Percentiles rank a stretch among this genome's conserved stretches.
Evolutionary conservation across 2,329 filamentous ascomycete genomes (phyloP).

Genomic region (Tympanopsis confertula): DNA sequence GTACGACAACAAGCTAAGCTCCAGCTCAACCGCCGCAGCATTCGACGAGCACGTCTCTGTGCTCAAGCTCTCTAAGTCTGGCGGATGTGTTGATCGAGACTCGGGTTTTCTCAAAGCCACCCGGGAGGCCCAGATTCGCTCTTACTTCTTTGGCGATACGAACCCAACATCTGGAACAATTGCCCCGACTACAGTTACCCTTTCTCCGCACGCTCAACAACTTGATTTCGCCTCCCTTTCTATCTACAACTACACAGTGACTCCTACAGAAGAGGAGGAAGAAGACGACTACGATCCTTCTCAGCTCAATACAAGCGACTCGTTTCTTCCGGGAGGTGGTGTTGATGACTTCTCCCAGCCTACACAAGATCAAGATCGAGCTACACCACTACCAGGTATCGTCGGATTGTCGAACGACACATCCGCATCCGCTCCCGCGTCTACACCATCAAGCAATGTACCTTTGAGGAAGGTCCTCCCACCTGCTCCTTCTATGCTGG

Average conservation of each 20-base stretch:
- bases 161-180: constrained; percentile 20
- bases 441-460: not conserved
- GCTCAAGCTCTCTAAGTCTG: constrained; percentile 58
- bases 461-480: constrained; percentile 21
- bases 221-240: constrained; percentile 46
- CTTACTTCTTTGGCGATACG: constrained; percentile 61
- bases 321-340: not conserved
- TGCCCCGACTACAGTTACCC: constrained; percentile 16
- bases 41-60: constrained; percentile 40
- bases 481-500: constrained; percentile 35
- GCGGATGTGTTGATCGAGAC: constrained; percentile 59
- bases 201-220: constrained; percentile 56
- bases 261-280: constrained; percentile 27
- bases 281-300: constrained; percentile 6
- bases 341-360: not conserved
- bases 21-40: constrained; percentile 12
- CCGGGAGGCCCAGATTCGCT: constrained; percentile 48
- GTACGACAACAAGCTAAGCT: constrained; percentile 28
- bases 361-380: not conserved
- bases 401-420: too few relatives aligned
- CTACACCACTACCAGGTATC: not conserved
- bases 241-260: constrained; percentile 38
- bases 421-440: not conserved
- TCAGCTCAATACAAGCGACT: not conserved
- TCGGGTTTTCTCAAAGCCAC: constrained; percentile 47